phyloP scores from a whole-genome alignment of 352 stramenopile genomes.

The Phytophthora capsici region DNA sequence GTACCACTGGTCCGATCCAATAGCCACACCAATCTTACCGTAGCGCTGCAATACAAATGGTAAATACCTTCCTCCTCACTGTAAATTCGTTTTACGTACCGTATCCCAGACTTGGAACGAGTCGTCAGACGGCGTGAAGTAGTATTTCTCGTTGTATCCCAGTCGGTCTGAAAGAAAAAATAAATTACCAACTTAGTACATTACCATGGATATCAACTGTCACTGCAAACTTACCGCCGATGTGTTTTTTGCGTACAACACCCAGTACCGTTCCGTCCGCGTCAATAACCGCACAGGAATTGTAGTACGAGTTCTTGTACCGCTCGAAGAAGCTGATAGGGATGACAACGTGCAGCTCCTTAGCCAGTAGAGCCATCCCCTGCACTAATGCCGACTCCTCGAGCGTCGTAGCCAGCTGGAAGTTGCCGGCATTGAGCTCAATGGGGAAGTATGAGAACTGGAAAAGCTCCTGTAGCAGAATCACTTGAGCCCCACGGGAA shows the following conservation, averaged over 20 bases:
- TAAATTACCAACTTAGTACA: background rate
- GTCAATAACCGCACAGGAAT: slow-evolving; percentile 92
- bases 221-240: slow-evolving; percentile 67
- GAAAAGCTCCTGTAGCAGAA: slow-evolving; percentile 93
- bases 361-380: slow-evolving; percentile 88
- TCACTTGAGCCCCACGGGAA: slow-evolving; percentile 87
- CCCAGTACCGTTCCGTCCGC: slow-evolving; percentile 87
- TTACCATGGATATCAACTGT: no score
- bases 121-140: slow-evolving; percentile 92
- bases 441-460: slow-evolving; percentile 93
- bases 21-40: slow-evolving; percentile 87
- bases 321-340: slow-evolving; percentile 94
- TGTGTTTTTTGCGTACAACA: slow-evolving; percentile 91
- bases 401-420: slow-evolving; percentile 86
- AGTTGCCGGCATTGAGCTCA: slow-evolving; percentile 89
- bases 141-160: slow-evolving; percentile 93
- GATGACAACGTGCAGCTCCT: slow-evolving; percentile 92
- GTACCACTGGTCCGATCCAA: slow-evolving; percentile 94
- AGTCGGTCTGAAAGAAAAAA: slow-evolving; percentile 65
- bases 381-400: slow-evolving; percentile 87
- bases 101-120: slow-evolving; percentile 92
- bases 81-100: slow-evolving; percentile 33
- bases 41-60: slow-evolving; percentile 61
- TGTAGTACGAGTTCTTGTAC: slow-evolving; percentile 93
- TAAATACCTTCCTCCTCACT: background rate